Base-by-base conservation (phyloP, 2,329 filamentous ascomycete species). In the Epichloe uncinata region DNA sequence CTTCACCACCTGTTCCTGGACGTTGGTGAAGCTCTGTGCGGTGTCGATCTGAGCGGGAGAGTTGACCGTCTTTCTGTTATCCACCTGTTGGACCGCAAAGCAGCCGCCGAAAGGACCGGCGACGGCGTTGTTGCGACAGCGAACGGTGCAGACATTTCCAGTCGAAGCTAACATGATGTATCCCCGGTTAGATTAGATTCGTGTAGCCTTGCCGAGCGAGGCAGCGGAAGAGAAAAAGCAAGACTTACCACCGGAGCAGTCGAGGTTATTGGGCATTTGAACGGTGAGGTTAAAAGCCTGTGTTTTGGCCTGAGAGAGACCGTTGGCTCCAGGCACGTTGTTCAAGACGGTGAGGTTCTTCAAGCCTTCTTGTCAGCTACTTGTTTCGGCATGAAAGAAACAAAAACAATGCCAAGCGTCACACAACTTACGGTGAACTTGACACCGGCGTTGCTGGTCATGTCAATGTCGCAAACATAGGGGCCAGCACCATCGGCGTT, bases 81-180 rank as follows among this genome's bases (percentile, higher is more conserved):
- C 77, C 33, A 65, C 64, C 58, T 82, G 78, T 60, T 79, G 73
- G 16, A 80, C 70, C 2, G 76, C 65, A 59, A 81, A 74, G 63
- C 78, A 81, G 47, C 77, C 73, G 38, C 74, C 74, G 50, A 81
- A 81, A 12, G 75, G 75, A 4, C 76, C 75, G 9, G 75, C 75
- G 3, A 73, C 62, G 4, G 76, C 74, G 50, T 73, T 75, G 66
- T 81, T 81, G 18, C 75, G 69, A 67, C 78, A 81, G 36, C 78
- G 72, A 18, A 81, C 68, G 1, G 77, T 80, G 68, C 76, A 79
- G 37, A 79, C 58, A 49, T 78, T 74, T 42, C 79, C 79, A 2
- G 76, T 77, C 0, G 77, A 77, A 7, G 65, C 72, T 73, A 30
- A 38, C 6, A 16, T 22, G 11, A 11, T 20, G n/a, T 22, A 6